These are phyloP conservation scores for Puccinia horiana DNA, from an alignment of 1,284 basidiomycete genomes.

Conservation along the genomic window DNA sequence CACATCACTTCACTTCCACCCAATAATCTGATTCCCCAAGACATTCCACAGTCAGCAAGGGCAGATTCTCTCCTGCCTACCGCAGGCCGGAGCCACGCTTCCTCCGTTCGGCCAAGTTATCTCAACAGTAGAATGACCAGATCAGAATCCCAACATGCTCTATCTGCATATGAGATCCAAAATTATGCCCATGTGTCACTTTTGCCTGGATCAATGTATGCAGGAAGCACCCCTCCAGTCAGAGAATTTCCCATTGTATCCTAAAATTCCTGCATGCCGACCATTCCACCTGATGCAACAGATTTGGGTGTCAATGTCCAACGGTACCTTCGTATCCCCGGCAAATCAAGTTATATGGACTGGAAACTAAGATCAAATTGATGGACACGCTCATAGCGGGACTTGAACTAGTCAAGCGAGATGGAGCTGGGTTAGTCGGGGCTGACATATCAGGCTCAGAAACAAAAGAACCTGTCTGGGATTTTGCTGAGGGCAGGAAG, in stretches of 20 bases:
- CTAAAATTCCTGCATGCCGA: slow-evolving; percentile 59
- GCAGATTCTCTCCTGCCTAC: not conserved
- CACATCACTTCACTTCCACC: not conserved
- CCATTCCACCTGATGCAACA: slow-evolving; percentile 88
- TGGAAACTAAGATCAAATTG: slow-evolving; percentile 81
- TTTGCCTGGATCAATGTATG: slow-evolving; percentile 18
- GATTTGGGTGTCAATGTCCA: slow-evolving; percentile 75
- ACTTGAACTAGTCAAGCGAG: slow-evolving; percentile 68
- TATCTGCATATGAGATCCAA: slow-evolving; percentile 6
- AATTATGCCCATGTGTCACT: slow-evolving; percentile 11
- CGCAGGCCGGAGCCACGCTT: not conserved
- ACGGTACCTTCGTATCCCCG: slow-evolving; percentile 83
- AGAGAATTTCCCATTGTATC: slow-evolving; percentile 17
- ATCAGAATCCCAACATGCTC: slow-evolving; percentile 10
- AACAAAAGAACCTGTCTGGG: slow-evolving; percentile 38
- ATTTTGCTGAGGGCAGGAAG: slow-evolving; percentile 31
- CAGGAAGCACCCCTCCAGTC: slow-evolving; percentile 10
- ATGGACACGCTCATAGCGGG: slow-evolving; percentile 74
- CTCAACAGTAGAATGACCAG: slow-evolving; percentile 2
- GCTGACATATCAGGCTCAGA: not conserved
- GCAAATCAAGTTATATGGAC: slow-evolving; percentile 75
- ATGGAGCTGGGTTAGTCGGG: slow-evolving; percentile 51
- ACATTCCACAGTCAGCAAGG: not conserved
- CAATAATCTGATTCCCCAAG: not conserved
- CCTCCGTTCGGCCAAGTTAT: not conserved